Conservation (phyloP, 2,329 filamentous ascomycete genomes). For the Stemphylium beticola region DNA sequence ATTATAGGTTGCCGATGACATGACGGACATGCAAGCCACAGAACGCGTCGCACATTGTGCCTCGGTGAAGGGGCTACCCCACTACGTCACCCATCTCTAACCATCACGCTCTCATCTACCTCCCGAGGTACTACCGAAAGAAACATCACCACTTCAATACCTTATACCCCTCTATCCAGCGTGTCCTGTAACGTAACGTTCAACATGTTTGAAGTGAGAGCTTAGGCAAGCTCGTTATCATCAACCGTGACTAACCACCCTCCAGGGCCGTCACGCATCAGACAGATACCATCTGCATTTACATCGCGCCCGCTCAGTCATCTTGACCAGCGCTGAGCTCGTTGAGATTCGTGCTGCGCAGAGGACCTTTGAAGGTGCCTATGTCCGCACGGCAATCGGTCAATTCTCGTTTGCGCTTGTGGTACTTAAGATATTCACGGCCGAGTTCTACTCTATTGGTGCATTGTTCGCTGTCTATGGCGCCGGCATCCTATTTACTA, state of each 20-base stretch:
- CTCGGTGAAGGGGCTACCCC: constrained; percentile 10
- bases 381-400: constrained; percentile 90
- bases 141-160: background rate
- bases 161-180: background rate
- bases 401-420: constrained; percentile 96
- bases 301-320: constrained; percentile 82
- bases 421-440: constrained; percentile 94
- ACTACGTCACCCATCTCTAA: constrained; percentile 12
- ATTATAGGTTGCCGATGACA: no score
- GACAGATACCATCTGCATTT: constrained; percentile 79
- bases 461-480: constrained; percentile 94
- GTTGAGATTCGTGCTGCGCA: constrained; percentile 95
- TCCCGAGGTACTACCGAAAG: background rate
- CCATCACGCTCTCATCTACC: background rate
- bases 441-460: constrained; percentile 96
- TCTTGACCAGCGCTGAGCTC: constrained; percentile 82
- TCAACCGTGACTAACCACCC: background rate
- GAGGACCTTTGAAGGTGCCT: constrained; percentile 95
- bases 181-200: background rate
- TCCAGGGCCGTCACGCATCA: constrained; percentile 64
- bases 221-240: background rate
- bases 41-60: background rate
- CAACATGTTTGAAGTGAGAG: constrained; percentile 30
- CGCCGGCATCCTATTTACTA: constrained; percentile 79
- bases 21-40: background rate